These are phyloP conservation scores for Ceratocystis cubensis DNA, from an alignment of 2,329 filamentous ascomycete species.

Conservation along the genomic window DNA sequence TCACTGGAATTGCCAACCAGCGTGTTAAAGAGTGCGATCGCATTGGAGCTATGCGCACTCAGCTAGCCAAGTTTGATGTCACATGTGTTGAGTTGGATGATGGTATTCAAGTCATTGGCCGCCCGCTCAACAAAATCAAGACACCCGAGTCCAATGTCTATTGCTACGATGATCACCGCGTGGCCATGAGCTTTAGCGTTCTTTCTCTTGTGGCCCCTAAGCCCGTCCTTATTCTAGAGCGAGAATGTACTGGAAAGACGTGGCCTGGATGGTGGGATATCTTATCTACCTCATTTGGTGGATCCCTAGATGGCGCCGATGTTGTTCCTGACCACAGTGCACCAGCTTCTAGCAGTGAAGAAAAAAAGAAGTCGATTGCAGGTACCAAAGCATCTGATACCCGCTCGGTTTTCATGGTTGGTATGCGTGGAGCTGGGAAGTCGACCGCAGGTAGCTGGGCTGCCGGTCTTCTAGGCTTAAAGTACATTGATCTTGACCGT, in stretches of 20 bases:
- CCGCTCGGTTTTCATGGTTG: constrained; percentile 81
- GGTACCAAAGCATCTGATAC: constrained; percentile 17
- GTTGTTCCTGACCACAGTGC: constrained; percentile 22
- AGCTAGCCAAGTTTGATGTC: constrained; percentile 88
- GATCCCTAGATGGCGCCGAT: constrained; percentile 52
- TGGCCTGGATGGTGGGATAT: constrained; percentile 99
- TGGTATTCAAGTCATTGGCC: constrained; percentile 65
- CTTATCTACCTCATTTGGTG: constrained; percentile 46
- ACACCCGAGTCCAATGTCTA: constrained; percentile 57
- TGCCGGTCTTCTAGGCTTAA: constrained; percentile 58
- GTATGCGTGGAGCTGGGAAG: constrained; percentile 95
- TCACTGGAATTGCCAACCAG: constrained; percentile 92
- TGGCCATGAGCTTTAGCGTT: constrained; percentile 97
- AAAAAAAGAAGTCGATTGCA: neutral
- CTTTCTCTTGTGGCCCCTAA: constrained; percentile 59
- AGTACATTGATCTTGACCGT: constrained; percentile 75
- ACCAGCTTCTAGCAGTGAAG: constrained; percentile 13
- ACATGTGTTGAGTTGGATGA: constrained; percentile 78
- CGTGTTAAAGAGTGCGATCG: constrained; percentile 97
- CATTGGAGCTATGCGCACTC: constrained; percentile 87
- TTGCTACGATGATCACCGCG: constrained; percentile 95
- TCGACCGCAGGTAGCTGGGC: constrained; percentile 87
- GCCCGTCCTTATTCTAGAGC: constrained; percentile 68
- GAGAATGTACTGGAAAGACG: constrained; percentile 90
- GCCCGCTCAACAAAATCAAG: constrained; percentile 35